Evolutionary conservation across 345 rosid species (phyloP), one percentile per base, ranked within the genome.

Genomic region (Populus simonii): DNA sequence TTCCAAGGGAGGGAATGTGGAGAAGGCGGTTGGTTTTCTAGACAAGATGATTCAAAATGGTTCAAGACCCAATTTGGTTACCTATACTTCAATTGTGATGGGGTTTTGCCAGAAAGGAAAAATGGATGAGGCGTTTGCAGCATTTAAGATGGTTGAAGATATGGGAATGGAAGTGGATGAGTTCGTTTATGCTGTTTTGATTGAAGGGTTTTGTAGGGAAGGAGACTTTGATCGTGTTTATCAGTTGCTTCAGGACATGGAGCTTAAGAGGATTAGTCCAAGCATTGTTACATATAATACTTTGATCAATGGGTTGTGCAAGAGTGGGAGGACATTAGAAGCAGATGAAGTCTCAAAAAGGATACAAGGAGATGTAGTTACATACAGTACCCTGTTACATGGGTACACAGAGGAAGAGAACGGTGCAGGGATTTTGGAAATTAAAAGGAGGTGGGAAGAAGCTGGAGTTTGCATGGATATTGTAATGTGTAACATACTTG

Each of bases 241-340:
- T 84, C 55, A 66, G 66, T 68, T 94, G 79, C 86, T 92, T 66
- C 88, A 71, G 79, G 97, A 89, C 70, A 92, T 92, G 97, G 92
- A 91, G 87, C 81, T 80, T 79, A 90, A 85, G 82, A 90, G 90
- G 67, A 88, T 94, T 71, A 78, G 78, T 72, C 93, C 92, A 7
- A 85, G 88, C 79, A 78, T 86, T 41, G 76, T 89, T 71, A 84
- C 92, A 1, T 92, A 83, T 78, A 94, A 90, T 80, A 88, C 84
- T 41, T 79, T 92, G 76, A 87, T 92, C 73, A 90, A 86, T 74
- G 92, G 97, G 41, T 77, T 94, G 59, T 94, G 96, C 81, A 89
- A 85, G 82, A 78, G 69, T 82, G 89, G 92, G 79, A 94, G 90
- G 81, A 89, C 90, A 61, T 83, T 73, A 0, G 93, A 91, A 77